Percentiles rank a stretch among this genome's conserved stretches.
Conservation (phyloP, 768 basidiomycete species). For the Boletus rubescentipes region DNA sequence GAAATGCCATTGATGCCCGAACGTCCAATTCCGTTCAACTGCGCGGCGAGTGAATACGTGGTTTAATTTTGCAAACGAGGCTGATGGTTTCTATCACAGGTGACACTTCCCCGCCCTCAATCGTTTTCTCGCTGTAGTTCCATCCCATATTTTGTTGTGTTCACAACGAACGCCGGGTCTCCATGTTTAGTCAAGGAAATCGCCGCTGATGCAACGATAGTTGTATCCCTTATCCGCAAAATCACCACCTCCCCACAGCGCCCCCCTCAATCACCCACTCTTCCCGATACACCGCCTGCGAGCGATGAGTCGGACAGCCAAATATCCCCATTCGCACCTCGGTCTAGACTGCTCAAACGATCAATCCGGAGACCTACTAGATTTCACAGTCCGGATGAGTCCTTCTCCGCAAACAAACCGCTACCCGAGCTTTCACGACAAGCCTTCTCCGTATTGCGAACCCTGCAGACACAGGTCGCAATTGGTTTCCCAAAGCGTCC, state of each 20-base stretch:
- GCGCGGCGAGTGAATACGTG: slow-evolving; percentile 51
- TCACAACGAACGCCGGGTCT: slow-evolving; percentile 62
- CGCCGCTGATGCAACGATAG: slow-evolving; percentile 67
- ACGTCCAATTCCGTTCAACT: slow-evolving; percentile 60
- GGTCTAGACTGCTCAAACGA: slow-evolving; percentile 31
- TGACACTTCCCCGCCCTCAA: slow-evolving; percentile 61
- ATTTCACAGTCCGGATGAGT: slow-evolving; percentile 11
- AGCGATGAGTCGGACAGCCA: slow-evolving; percentile 44
- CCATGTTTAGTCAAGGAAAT: slow-evolving; percentile 58
- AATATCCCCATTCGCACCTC: slow-evolving; percentile 5
- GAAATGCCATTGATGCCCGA: slow-evolving; percentile 67
- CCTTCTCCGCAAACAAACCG: slow-evolving; percentile 19
- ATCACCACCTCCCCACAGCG: slow-evolving; percentile 49
- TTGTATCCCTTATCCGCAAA: slow-evolving; percentile 63
- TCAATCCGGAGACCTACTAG: slow-evolving; percentile 25
- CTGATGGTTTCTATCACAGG: slow-evolving; percentile 28
- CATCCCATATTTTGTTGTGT: slow-evolving; percentile 74
- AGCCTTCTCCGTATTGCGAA: slow-evolving; percentile 21
- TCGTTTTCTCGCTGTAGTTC: slow-evolving; percentile 59
- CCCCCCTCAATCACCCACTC: slow-evolving; percentile 41
- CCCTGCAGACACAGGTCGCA: slow-evolving; percentile 42
- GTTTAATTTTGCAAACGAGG: neutral
- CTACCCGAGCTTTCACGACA: slow-evolving; percentile 26
- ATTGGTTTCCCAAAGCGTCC: slow-evolving; percentile 75
- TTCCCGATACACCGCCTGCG: slow-evolving; percentile 47